Percentiles rank a stretch among this genome's conserved stretches.
Conservation (phyloP, 768 basidiomycete genomes). For the Mycena rebaudengoi region DNA sequence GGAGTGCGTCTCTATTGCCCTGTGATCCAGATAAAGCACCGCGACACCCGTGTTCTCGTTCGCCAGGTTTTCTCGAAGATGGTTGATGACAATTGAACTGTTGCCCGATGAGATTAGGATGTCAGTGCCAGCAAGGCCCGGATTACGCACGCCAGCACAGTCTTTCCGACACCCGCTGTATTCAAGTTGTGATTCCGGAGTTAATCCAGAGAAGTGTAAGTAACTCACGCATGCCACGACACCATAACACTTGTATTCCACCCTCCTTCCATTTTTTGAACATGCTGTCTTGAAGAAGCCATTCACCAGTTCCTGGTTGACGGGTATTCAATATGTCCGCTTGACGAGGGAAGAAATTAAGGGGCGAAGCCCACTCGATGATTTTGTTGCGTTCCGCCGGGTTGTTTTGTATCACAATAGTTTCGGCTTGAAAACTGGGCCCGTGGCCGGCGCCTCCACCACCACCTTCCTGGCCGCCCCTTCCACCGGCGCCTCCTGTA, state of each 20-base stretch:
- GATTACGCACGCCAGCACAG: background rate
- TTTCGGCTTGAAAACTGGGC: background rate
- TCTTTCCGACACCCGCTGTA: background rate
- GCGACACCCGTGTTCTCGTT: background rate
- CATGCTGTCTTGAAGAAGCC: background rate
- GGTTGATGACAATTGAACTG: background rate
- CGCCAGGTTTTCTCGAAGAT: background rate
- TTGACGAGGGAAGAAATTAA: constrained; percentile 8
- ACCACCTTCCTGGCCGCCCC: background rate
- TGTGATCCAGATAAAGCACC: background rate
- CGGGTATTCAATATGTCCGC: background rate
- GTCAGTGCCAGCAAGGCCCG: background rate
- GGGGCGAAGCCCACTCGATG: background rate
- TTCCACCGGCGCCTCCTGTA: constrained; percentile 7
- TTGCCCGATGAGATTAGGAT: background rate
- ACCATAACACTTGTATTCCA: background rate
- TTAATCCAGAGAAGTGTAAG: background rate
- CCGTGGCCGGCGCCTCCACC: background rate
- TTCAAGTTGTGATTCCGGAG: background rate
- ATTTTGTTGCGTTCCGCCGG: background rate
- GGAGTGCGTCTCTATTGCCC: background rate
- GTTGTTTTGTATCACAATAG: background rate
- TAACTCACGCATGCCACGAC: background rate
- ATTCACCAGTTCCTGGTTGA: constrained; percentile 4
- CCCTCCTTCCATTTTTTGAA: background rate